Evolutionary conservation across 2,329 filamentous ascomycete species (phyloP).

Genomic region (Claviceps humidiphila): DNA sequence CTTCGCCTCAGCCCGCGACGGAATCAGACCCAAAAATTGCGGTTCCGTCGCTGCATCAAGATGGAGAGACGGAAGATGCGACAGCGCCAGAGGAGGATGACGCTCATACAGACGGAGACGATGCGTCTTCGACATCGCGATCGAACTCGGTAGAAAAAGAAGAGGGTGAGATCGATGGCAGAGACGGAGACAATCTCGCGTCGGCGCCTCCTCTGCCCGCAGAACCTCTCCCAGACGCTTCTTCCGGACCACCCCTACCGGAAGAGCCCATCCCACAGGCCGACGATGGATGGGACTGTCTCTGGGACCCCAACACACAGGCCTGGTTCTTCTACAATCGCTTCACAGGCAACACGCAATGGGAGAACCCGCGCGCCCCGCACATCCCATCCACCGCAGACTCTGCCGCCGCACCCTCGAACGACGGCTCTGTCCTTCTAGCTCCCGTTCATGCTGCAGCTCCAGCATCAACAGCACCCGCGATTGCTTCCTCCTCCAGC

Average conservation of each 20-base stretch:
- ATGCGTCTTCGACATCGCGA: background rate
- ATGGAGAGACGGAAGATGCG: slow-evolving; percentile 5
- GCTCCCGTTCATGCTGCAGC: slow-evolving; percentile 13
- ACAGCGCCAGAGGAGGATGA: background rate
- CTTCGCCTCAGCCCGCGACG: slow-evolving; percentile 6
- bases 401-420: slow-evolving; percentile 13
- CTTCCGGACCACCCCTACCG: slow-evolving; percentile 26
- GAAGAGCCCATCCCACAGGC: slow-evolving; percentile 33
- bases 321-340: slow-evolving; percentile 79
- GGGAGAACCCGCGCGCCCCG: slow-evolving; percentile 73
- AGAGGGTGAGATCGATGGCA: slow-evolving; percentile 3
- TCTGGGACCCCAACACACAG: slow-evolving; percentile 57
- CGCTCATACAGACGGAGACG: background rate
- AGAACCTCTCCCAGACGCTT: slow-evolving; percentile 13
- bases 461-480: slow-evolving; percentile 12
- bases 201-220: slow-evolving; percentile 21
- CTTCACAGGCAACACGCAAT: slow-evolving; percentile 61
- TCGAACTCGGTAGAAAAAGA: background rate
- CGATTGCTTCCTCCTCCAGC: slow-evolving; percentile 18
- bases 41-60: slow-evolving; percentile 7
- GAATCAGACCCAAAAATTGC: background rate
- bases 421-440: slow-evolving; percentile 11
- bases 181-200: background rate
- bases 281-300: slow-evolving; percentile 66
- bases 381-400: background rate